These are phyloP conservation scores for Podospora bellae-mahoneyi DNA, from an alignment of 495 filamentous ascomycete species.

Conservation along the genomic window DNA sequence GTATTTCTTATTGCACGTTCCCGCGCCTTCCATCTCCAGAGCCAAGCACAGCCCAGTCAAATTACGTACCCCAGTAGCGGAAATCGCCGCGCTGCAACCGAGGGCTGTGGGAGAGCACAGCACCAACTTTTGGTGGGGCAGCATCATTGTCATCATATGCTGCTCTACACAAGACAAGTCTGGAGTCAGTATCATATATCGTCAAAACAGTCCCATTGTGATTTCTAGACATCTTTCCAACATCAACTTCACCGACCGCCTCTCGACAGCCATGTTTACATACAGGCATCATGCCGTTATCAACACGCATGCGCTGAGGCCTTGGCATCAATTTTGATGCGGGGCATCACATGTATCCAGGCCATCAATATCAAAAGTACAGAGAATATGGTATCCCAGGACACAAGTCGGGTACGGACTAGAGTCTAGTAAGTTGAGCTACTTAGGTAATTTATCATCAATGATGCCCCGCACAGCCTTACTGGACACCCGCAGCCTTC, in stretches of 20 bases:
- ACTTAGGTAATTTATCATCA: background rate
- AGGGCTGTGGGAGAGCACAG: background rate
- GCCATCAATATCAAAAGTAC: background rate
- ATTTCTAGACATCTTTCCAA: background rate
- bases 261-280: background rate
- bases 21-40: slow-evolving; percentile 10
- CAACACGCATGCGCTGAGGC: background rate
- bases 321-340: background rate
- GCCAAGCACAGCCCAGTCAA: slow-evolving; percentile 15
- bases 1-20: slow-evolving; percentile 7
- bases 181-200: background rate
- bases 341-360: background rate
- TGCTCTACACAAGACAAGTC: background rate
- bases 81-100: slow-evolving; percentile 11
- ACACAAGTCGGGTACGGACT: too few species aligned
- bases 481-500: slow-evolving; percentile 54
- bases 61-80: slow-evolving; percentile 23
- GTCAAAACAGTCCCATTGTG: background rate
- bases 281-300: background rate
- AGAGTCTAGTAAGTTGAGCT: background rate
- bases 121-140: slow-evolving; percentile 13
- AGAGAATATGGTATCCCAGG: too few species aligned
- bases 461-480: slow-evolving; percentile 7
- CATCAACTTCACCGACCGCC: background rate
- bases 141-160: background rate